These are phyloP conservation scores for Fusarium stilboides DNA, from an alignment of 2,329 filamentous ascomycete genomes.

Conservation along the genomic window DNA sequence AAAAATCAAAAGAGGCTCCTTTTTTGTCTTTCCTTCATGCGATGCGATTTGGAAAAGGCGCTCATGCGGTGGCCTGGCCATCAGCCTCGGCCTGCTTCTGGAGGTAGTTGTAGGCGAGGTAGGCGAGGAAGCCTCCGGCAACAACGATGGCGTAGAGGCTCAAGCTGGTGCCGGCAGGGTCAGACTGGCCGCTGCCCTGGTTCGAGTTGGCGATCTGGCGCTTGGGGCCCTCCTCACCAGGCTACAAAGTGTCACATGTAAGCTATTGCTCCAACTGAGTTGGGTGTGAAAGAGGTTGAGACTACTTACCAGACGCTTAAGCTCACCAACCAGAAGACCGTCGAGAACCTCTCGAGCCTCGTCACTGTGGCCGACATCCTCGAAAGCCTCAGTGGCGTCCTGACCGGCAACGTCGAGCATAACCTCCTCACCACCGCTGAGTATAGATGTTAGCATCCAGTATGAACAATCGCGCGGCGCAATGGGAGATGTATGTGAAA, in stretches of 20 bases:
- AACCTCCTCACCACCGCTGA: constrained; percentile 97
- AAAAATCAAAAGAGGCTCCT: constrained; percentile 24
- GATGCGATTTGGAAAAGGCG: constrained; percentile 28
- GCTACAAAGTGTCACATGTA: constrained; percentile 61
- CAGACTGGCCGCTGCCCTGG: constrained; percentile 63
- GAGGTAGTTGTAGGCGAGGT: constrained; percentile 88
- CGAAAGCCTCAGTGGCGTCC: constrained; percentile 97
- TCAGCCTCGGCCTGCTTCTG: constrained; percentile 66
- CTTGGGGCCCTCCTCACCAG: constrained; percentile 82
- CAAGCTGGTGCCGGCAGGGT: constrained; percentile 74
- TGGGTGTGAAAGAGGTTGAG: neutral
- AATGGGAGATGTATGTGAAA: constrained; percentile 4
- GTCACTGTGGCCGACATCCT: constrained; percentile 99
- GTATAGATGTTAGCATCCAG: constrained; percentile 35
- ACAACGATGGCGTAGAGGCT: constrained; percentile 87
- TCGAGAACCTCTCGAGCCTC: constrained; percentile 96
- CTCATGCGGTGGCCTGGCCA: constrained; percentile 49
- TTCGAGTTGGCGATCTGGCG: constrained; percentile 65
- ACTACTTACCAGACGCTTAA: constrained; percentile 83
- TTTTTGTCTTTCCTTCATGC: constrained; percentile 27
- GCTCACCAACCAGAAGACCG: constrained; percentile 78
- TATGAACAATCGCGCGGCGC: constrained; percentile 8
- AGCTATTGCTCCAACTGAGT: constrained; percentile 29
- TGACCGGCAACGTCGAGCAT: constrained; percentile 95
- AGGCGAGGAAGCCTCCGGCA: constrained; percentile 82